Percentiles rank a stretch among this genome's conserved stretches.
These are phyloP conservation scores for Trypanosoma caninum DNA, from an alignment of 208 protist species.

Conservation along the genomic window DNA sequence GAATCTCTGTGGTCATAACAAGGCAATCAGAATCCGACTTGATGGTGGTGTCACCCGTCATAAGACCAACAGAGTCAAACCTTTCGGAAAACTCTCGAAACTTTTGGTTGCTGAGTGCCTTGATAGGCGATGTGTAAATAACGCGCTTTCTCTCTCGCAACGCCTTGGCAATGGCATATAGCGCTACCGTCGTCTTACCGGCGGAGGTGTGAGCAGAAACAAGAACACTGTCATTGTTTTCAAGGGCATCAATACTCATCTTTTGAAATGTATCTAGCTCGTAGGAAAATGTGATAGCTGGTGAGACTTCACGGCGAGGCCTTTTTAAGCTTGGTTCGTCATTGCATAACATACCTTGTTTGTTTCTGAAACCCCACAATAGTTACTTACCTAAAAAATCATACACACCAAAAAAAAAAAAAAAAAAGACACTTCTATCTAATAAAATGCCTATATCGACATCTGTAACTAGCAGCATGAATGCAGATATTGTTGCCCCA, in stretches of 20 bases:
- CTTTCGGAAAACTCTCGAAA: conserved; percentile 98
- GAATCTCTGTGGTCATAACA: conserved; percentile 99
- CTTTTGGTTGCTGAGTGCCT: conserved; percentile 99
- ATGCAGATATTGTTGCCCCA: no score
- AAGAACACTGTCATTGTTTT: conserved; percentile 98
- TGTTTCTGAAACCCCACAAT: background rate
- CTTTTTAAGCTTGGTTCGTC: conserved; percentile 47
- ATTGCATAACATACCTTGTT: conserved; percentile 24
- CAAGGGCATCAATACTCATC: conserved; percentile 91
- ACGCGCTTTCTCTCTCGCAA: conserved; percentile 97
- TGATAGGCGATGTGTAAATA: conserved; percentile 99
- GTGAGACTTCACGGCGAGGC: conserved; percentile 57
- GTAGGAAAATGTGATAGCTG: conserved; percentile 95
- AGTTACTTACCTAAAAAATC: background rate
- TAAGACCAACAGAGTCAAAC: conserved; percentile 98
- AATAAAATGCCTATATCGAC: no score
- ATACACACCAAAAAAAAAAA: conserved; percentile 6
- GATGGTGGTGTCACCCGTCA: conserved; percentile 99
- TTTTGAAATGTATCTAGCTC: conserved; percentile 96
- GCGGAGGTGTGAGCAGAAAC: conserved; percentile 99
- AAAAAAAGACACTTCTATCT: conserved; percentile 5
- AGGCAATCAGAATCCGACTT: conserved; percentile 97
- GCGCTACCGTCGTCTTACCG: conserved; percentile 99
- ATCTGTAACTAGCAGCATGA: no score
- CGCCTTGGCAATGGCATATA: conserved; percentile 99